Evolutionary conservation across 2,329 filamentous ascomycete genomes (phyloP).

Genomic region (Proliferodiscus dingleyae): DNA sequence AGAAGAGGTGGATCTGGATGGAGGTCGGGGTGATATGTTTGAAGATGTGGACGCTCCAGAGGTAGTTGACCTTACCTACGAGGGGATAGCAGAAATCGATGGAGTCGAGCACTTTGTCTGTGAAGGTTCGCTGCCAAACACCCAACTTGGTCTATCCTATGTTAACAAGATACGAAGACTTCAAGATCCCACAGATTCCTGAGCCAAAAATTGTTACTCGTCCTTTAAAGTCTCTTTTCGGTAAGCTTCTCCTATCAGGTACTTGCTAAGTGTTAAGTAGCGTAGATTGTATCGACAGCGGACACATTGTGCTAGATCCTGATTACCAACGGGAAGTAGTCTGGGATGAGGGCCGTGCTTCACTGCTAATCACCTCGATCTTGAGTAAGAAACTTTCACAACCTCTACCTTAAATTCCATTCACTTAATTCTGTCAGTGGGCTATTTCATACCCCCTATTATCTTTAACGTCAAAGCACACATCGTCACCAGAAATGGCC

Average conservation of each 20-base stretch:
- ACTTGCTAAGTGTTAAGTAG: conserved; percentile 9
- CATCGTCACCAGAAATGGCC: conserved; percentile 10
- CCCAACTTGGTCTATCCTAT: neutral
- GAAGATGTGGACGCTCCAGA: conserved; percentile 26
- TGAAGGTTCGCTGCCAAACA: conserved; percentile 17
- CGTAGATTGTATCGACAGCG: conserved; percentile 27
- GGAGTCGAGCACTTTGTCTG: conserved; percentile 23
- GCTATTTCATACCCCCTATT: conserved; percentile 41
- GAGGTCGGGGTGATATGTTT: conserved; percentile 21
- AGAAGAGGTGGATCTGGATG: conserved; percentile 17
- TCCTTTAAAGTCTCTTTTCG: conserved; percentile 19
- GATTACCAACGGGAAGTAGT: conserved; percentile 44
- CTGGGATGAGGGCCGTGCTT: conserved; percentile 36
- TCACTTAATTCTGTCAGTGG: conserved; percentile 20
- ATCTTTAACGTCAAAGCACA: conserved; percentile 38
- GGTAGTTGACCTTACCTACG: conserved; percentile 22
- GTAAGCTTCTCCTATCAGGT: conserved; percentile 14
- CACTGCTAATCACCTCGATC: conserved; percentile 28
- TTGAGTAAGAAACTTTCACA: conserved; percentile 21
- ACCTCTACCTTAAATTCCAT: conserved; percentile 1
- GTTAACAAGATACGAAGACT: conserved; percentile 16
- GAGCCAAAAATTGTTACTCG: conserved; percentile 23
- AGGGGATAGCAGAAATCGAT: conserved; percentile 21
- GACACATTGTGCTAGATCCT: conserved; percentile 38
- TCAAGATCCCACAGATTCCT: conserved; percentile 28